Percentiles rank a stretch among this genome's conserved stretches.
Evolutionary conservation across 2,329 filamentous ascomycete species (phyloP).

Genomic region (Trichocomaceae sp.): DNA sequence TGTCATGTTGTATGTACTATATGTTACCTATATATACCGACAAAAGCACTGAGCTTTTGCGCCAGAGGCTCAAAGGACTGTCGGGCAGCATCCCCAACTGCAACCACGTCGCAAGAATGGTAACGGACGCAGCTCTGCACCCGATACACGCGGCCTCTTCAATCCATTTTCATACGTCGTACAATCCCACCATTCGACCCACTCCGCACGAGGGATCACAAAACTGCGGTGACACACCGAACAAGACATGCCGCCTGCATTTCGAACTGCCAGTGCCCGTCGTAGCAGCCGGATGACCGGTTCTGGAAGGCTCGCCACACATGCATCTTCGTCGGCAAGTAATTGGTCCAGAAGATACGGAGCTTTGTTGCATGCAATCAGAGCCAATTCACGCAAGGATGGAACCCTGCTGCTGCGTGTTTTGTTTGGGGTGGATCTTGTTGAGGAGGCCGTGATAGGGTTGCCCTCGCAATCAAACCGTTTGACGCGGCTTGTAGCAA

Average conservation of each 20-base stretch:
- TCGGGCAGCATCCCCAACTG: slow-evolving; percentile 34
- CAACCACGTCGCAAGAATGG: slow-evolving; percentile 37
- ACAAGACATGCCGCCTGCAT: slow-evolving; percentile 34
- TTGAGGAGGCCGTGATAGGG: slow-evolving; percentile 15
- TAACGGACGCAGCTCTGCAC: slow-evolving; percentile 30
- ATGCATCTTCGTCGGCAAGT: slow-evolving; percentile 26
- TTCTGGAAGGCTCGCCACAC: slow-evolving; percentile 26
- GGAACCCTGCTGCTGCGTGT: slow-evolving; percentile 27
- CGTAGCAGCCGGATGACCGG: slow-evolving; percentile 31
- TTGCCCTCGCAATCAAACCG: slow-evolving; percentile 32
- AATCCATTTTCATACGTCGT: slow-evolving; percentile 33
- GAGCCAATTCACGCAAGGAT: slow-evolving; percentile 38
- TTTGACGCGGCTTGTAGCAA: slow-evolving; percentile 29
- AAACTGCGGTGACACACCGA: slow-evolving; percentile 36
- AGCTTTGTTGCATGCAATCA: slow-evolving; percentile 34
- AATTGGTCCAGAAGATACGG: slow-evolving; percentile 32
- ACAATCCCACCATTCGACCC: slow-evolving; percentile 43
- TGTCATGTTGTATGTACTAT: background rate
- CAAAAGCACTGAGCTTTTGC: background rate
- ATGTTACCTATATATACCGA: background rate
- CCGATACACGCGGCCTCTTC: slow-evolving; percentile 25
- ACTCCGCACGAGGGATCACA: slow-evolving; percentile 37
- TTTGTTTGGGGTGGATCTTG: slow-evolving; percentile 4
- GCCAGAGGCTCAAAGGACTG: background rate
- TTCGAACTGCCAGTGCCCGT: slow-evolving; percentile 29